These are phyloP conservation scores for Penicillium cataractarum DNA, from an alignment of 495 filamentous ascomycete genomes.

Conservation along the genomic window DNA sequence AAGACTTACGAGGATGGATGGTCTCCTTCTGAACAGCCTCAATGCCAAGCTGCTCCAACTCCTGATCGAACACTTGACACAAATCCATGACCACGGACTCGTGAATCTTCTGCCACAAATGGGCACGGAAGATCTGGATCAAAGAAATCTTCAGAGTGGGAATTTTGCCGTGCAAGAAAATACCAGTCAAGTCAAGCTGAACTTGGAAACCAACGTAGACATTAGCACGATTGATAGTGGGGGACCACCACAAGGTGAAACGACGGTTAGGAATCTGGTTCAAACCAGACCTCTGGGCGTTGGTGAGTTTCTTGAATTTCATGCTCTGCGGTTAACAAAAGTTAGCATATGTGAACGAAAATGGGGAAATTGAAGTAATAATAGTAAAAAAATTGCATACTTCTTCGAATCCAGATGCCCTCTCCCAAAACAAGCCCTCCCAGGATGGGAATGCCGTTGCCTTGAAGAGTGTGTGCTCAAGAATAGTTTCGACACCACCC, in stretches of 20 bases:
- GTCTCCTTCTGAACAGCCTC: conserved; percentile 99
- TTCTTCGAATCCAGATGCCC: conserved; percentile 75
- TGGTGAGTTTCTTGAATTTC: conserved; percentile 99
- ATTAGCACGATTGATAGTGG: conserved; percentile 67
- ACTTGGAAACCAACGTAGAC: conserved; percentile 93
- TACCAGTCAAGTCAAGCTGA: conserved; percentile 96
- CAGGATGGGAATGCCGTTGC: conserved; percentile 98
- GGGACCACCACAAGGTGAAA: conserved; percentile 98
- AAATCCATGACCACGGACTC: conserved; percentile 99
- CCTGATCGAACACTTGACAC: conserved; percentile 99
- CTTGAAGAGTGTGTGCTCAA: conserved; percentile 98
- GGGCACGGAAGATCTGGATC: conserved; percentile 99
- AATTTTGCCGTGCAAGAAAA: conserved; percentile 99
- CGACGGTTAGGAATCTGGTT: conserved; percentile 99
- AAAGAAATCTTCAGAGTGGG: conserved; percentile 97
- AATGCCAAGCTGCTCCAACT: conserved; percentile 93
- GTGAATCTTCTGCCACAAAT: conserved; percentile 99
- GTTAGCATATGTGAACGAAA: not conserved
- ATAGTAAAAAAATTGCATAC: not conserved
- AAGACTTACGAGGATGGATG: conserved; percentile 98
- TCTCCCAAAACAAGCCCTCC: conserved; percentile 98
- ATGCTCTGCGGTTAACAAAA: conserved; percentile 51
- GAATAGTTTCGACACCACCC: conserved; percentile 98
- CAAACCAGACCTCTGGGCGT: conserved; percentile 96
- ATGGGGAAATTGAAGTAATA: too few species aligned